Evolutionary conservation across 2,329 filamentous ascomycete genomes (phyloP).

Genomic region (Trichophyton mentagrophytes): DNA sequence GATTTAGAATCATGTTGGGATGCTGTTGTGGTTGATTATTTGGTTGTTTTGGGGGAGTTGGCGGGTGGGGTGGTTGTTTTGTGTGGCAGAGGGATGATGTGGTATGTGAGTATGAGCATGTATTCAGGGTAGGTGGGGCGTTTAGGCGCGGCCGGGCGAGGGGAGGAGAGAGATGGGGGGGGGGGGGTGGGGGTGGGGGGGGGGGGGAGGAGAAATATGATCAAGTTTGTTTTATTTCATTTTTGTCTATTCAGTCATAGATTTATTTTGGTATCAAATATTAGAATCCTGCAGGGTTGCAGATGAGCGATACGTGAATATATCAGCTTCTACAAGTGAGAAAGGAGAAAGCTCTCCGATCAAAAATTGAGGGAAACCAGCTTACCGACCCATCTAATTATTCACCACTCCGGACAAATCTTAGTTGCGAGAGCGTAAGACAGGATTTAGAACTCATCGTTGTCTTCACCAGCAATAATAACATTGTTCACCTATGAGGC

Average conservation of each 20-base stretch:
- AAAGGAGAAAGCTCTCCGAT: background rate
- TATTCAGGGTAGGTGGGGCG: no score
- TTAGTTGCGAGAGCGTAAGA: background rate
- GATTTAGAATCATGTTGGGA: no score
- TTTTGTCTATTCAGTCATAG: background rate
- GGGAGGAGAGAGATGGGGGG: no score
- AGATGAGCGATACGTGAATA: background rate
- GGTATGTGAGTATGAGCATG: no score
- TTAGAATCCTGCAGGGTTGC: background rate
- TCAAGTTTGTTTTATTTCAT: background rate
- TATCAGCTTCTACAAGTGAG: background rate
- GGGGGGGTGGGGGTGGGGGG: no score
- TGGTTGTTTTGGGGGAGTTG: no score
- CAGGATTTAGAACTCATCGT: conserved; percentile 61
- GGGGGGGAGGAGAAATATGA: background rate
- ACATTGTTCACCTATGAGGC: conserved; percentile 63
- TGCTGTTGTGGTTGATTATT: no score
- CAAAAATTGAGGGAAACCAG: background rate
- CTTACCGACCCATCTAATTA: background rate
- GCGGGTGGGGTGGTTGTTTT: no score
- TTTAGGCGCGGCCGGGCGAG: no score
- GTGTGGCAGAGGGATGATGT: no score
- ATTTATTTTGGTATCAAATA: background rate
- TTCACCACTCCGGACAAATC: background rate
- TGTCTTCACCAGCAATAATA: conserved; percentile 75